Evolutionary conservation across 78 protist genomes (phyloP).

Genomic region (Isochrysis galbana): DNA sequence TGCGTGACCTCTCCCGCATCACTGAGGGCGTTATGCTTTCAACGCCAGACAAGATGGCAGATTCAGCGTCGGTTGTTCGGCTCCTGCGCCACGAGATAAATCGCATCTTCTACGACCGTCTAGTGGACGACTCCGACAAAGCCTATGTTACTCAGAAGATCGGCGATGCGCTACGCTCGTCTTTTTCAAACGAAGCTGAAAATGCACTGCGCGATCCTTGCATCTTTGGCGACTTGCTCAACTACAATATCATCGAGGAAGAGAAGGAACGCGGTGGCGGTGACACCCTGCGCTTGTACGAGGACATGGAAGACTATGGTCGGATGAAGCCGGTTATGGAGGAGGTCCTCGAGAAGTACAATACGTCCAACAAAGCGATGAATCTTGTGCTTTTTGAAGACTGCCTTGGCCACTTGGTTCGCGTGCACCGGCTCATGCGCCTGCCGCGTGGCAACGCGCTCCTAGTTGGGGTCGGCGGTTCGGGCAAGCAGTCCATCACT

Average conservation of each 20-base stretch:
- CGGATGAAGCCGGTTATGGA: slow-evolving; percentile 30
- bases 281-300: slow-evolving; percentile 59
- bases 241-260: slow-evolving; percentile 24
- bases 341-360: slow-evolving; percentile 71
- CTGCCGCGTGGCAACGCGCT: slow-evolving; percentile 84
- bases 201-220: slow-evolving; percentile 39
- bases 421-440: slow-evolving; percentile 75
- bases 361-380: slow-evolving; percentile 56
- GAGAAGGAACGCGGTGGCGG: background rate
- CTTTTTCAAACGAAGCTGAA: slow-evolving; percentile 25
- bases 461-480: too few species aligned
- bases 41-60: slow-evolving; percentile 22
- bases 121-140: slow-evolving; percentile 52
- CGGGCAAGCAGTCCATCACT: too few species aligned
- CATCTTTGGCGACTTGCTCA: slow-evolving; percentile 68
- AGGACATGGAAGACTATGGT: slow-evolving; percentile 55
- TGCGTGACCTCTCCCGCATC: slow-evolving; percentile 77
- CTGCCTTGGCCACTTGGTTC: slow-evolving; percentile 74
- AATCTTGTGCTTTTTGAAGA: slow-evolving; percentile 83
- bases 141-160: slow-evolving; percentile 33
- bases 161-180: background rate
- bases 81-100: slow-evolving; percentile 67
- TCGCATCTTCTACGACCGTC: slow-evolving; percentile 71
- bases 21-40: slow-evolving; percentile 64
- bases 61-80: slow-evolving; percentile 37